Conservation (phyloP, 306 rosid genomes). For the Prosopis cineraria region DNA sequence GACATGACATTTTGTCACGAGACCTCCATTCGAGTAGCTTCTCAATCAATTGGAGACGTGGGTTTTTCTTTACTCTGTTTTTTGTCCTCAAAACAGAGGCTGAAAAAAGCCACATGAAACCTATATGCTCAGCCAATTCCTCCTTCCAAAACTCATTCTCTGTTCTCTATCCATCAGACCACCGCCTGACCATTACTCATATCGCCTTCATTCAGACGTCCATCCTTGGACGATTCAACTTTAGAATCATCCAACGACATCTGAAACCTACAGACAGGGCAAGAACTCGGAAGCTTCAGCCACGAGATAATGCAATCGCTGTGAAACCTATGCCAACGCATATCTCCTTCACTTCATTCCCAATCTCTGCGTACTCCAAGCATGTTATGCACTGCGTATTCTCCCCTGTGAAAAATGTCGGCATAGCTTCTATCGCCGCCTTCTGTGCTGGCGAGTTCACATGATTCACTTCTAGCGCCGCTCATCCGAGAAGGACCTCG, state of each 20-base stretch:
- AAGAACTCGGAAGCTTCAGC: conserved; percentile 79
- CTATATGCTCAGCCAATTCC: too few species aligned
- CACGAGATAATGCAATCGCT: conserved; percentile 69
- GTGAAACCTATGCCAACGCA: conserved; percentile 80
- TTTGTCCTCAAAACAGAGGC: too few species aligned
- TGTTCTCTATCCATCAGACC: conserved; percentile 42
- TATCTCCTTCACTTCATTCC: conserved; percentile 70
- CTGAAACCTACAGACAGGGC: conserved; percentile 85
- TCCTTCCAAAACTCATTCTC: conserved; percentile 56
- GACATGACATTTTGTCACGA: too few species aligned
- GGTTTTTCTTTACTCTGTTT: too few species aligned
- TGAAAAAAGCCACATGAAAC: too few species aligned
- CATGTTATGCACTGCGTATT: conserved; percentile 66
- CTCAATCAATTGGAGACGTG: too few species aligned
- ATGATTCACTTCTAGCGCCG: conserved; percentile 42
- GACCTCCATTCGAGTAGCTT: too few species aligned
- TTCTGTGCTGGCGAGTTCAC: conserved; percentile 71
- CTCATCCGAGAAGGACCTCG: conserved; percentile 38
- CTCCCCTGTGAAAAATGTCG: conserved; percentile 52
- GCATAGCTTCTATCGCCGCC: conserved; percentile 73
- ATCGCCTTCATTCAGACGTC: conserved; percentile 10
- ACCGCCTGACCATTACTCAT: conserved; percentile 36
- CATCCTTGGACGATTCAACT: conserved; percentile 35
- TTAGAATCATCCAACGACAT: conserved; percentile 57
- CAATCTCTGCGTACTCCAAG: conserved; percentile 72